Evolutionary conservation across 164 flowering plant species (phyloP).

Genomic region (Hamamelis virginiana): DNA sequence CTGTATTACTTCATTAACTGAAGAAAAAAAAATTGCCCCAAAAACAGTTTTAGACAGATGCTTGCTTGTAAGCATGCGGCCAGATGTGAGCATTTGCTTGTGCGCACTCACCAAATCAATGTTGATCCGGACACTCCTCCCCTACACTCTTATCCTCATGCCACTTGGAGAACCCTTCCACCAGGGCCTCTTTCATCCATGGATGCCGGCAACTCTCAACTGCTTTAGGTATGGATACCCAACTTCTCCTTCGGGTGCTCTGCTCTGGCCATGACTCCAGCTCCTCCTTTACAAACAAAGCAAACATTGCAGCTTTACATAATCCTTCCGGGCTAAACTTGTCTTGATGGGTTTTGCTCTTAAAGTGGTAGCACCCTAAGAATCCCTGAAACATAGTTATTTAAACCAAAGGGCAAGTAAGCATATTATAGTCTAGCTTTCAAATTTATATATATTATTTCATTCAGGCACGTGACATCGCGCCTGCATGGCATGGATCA

Average conservation of each 20-base stretch:
- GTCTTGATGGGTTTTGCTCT: constrained; percentile 72
- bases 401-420: not conserved
- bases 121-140: too few species aligned
- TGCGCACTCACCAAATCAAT: too few species aligned
- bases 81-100: too few species aligned
- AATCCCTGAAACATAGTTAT: constrained; percentile 32
- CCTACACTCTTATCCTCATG: constrained; percentile 21
- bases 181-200: constrained; percentile 69
- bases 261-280: constrained; percentile 69
- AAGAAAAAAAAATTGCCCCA: too few species aligned
- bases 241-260: constrained; percentile 50
- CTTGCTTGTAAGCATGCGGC: too few species aligned
- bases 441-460: not conserved
- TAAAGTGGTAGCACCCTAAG: constrained; percentile 55
- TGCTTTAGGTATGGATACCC: constrained; percentile 67
- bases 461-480: too few species aligned
- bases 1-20: too few species aligned
- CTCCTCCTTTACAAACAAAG: constrained; percentile 64
- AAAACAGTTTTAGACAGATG: too few species aligned
- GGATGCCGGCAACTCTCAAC: constrained; percentile 48
- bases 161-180: constrained; percentile 48
- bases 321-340: constrained; percentile 61
- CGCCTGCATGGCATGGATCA: too few species aligned
- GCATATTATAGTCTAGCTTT: not conserved
- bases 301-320: constrained; percentile 72